Conservation (phyloP, 1,139 yeast species). For the Williopsis jadinii region DNA sequence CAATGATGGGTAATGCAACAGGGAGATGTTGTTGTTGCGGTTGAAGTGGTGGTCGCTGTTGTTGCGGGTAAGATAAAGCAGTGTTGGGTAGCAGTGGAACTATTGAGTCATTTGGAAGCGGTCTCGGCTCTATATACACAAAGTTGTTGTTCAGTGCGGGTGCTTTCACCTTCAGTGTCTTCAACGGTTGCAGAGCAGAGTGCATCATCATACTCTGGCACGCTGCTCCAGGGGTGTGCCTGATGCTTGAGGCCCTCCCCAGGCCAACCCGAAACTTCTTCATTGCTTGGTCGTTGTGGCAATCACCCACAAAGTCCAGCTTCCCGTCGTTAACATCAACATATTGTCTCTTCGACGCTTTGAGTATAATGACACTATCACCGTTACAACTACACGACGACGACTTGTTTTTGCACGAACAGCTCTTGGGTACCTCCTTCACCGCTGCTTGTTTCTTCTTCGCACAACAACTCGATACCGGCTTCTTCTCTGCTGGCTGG, state of each 20-base stretch:
- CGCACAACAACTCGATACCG: conserved; percentile 2
- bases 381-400: conserved; percentile 9
- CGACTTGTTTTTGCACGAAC: not conserved
- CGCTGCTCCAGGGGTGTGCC: conserved; percentile 6
- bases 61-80: conserved; percentile 2
- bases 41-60: not conserved
- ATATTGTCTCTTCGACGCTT: conserved; percentile 41
- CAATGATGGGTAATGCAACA: no score
- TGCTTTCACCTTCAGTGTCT: conserved; percentile 16
- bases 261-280: conserved; percentile 13
- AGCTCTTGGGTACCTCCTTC: not conserved
- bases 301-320: conserved; percentile 21
- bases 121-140: conserved; percentile 1
- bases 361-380: conserved; percentile 32
- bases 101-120: not conserved
- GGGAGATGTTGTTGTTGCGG: no score
- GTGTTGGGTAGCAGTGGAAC: not conserved
- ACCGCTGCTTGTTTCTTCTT: not conserved
- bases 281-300: conserved; percentile 11
- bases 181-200: conserved; percentile 7
- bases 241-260: not conserved
- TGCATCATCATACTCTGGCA: conserved; percentile 4
- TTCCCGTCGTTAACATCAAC: conserved; percentile 38
- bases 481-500: not conserved
- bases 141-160: not conserved